Evolutionary conservation across 345 rosid species (phyloP), one percentile per base, ranked within the genome.

Genomic region (Cardiospermum halicacabum): DNA sequence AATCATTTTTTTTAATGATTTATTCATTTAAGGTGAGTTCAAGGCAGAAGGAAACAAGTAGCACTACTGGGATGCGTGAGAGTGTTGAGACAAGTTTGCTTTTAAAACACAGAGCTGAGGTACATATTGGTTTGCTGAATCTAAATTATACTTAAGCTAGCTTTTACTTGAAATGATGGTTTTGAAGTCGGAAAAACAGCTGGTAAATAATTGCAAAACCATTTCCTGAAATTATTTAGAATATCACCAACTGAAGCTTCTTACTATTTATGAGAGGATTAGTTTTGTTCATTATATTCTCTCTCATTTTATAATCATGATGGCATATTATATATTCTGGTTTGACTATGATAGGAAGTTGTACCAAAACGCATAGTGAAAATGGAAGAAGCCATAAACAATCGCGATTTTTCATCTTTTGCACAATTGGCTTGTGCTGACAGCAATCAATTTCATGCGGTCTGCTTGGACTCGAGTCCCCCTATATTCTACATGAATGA

Each of bases 401-500:
- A 77, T 56, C 75, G 79, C 12, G 96, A 86, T 75, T 93, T 93
- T 81, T 70, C 77, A 57, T 81, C 91, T 53, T 93, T 90, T 78
- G 85, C 92, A 18, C 78, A 81, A 62, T 67, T 93, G 80, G 66
- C 92, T 49, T 90, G 97, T 72, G 74, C 96, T 57, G 98, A 93
- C 78, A 93, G 97, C 72, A 93, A 90, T 74, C 98, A 93, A 80
- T 93, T 93, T 78, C 98, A 93, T 73, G 96, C 98, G 47, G 88
- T 86, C 53, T 93, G 98, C 83, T 74, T 93, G 75, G 98, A 93
- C 81, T 85, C 98, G 31, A 58, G 72, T 64, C 97, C 98, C 32
- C 97, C 98, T 30, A 93, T 93, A 78, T 93, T 93, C 77, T 93
- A 93, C 79, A 88, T 93, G 98, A 93, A 93, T 72, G 92, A 90